Conservation (phyloP, 352 stramenopile genomes). For the Phytophthora tubulina region DNA sequence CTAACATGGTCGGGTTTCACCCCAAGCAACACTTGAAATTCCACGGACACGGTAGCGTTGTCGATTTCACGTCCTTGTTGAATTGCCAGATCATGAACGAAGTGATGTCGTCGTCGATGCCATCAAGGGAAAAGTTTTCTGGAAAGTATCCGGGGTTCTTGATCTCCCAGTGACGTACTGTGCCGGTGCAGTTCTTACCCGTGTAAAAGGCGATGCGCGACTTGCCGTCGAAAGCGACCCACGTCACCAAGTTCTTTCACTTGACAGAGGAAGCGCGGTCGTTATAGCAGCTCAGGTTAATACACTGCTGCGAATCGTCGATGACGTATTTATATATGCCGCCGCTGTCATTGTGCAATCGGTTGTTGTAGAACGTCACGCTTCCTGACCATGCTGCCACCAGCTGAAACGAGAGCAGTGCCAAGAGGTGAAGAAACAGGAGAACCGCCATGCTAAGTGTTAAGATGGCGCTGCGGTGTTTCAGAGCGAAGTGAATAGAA, state of each 20-base stretch:
- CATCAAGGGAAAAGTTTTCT: conserved; percentile 35
- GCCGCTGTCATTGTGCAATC: conserved; percentile 10
- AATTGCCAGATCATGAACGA: conserved; percentile 50
- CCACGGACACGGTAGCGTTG: conserved; percentile 31
- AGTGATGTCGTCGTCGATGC: conserved; percentile 38
- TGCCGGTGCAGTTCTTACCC: conserved; percentile 32
- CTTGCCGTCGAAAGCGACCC: conserved; percentile 18
- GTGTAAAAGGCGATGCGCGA: conserved; percentile 45
- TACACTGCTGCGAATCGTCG: conserved; percentile 32
- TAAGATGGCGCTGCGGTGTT: conserved; percentile 6
- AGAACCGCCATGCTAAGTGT: too few relatives aligned
- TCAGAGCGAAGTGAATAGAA: too few relatives aligned
- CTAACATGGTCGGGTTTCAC: background rate
- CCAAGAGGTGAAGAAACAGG: too few relatives aligned
- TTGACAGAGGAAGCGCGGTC: conserved; percentile 35
- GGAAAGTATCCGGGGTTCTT: conserved; percentile 25
- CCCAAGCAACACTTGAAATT: conserved; percentile 31
- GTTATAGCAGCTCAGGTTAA: conserved; percentile 47
- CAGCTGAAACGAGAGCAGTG: background rate
- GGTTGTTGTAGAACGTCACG: conserved; percentile 36
- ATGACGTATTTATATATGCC: conserved; percentile 33
- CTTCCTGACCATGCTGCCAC: conserved; percentile 17
- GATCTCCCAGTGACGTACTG: conserved; percentile 26
- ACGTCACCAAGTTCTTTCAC: conserved; percentile 30
- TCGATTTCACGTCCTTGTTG: conserved; percentile 15